Base-by-base conservation (phyloP, 768 basidiomycete genomes). In the Mycena haematopus region DNA sequence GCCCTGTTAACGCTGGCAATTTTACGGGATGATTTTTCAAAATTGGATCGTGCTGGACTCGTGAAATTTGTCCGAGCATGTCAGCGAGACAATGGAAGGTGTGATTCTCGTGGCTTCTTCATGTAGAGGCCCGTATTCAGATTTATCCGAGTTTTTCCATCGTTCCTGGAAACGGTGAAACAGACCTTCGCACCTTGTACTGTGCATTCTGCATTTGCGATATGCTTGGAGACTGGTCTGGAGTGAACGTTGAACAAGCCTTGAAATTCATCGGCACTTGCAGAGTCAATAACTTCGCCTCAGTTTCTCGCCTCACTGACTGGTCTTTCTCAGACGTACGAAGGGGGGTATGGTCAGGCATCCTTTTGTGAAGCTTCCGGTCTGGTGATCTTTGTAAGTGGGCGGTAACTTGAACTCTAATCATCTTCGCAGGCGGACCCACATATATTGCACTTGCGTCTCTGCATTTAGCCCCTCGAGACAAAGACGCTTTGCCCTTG, bases 381-480 rank as follows among this genome's bases (percentile, higher is more conserved):
- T 92, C 58, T 21, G 79, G 61, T 4, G 15, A 25, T 64, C 14
- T 1, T 54, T 38, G 33, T 17, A 22, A n/a, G 10, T 22, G 27
- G 27, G 22, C 35, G 56, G n/a, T 24, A 15, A 31, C 29, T 31
- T 31, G 6, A 46, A n/a, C 47, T 27, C 19, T 42, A 25, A 50
- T n/a, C 58, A 14, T 47, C 24, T 27, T 38, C 56, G 21, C 38
- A 95, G 95, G 96, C 21, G 96, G 96, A 8, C 92, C 95, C 19
- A 97, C 96, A 1, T 99, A 98, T 75, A 96, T 92, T 67, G 91
- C 92, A 0, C 72, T 97, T 27, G 94, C 95, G 1, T 82, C 91
- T 0, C 80, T 96, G 14, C 73, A 84, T 58, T 81, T 93, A 54
- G 79, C 80, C 53, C 75, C 79, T 58, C 66, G 69, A 25, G 66